phyloP scores from a whole-genome alignment of 805 yeast species.

The Candida qinlingensis region DNA sequence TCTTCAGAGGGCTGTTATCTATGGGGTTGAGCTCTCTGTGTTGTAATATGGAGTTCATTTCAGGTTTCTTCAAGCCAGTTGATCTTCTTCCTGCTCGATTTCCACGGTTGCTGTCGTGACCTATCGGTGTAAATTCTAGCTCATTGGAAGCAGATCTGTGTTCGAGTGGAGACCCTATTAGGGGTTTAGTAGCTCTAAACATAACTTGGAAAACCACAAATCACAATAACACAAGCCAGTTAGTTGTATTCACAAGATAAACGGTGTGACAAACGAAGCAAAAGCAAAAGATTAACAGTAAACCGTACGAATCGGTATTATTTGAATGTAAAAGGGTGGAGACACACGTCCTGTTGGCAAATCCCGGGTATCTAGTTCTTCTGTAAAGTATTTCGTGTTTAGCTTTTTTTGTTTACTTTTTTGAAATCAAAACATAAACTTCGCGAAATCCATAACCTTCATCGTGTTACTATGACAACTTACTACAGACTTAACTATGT shows the following conservation, averaged over 20 bases:
- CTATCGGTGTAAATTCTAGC: conserved; percentile 40
- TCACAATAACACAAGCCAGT: not conserved
- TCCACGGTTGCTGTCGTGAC: conserved; percentile 14
- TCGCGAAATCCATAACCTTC: not conserved
- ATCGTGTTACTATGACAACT: not conserved
- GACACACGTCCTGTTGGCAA: too few relatives aligned
- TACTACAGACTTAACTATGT: too few relatives aligned
- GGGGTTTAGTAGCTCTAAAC: conserved; percentile 26
- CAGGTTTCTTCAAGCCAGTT: not conserved
- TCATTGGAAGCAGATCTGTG: conserved; percentile 15
- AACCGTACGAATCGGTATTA: too few relatives aligned
- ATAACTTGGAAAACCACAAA: conserved; percentile 6
- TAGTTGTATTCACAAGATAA: not conserved
- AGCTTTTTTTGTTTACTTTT: conserved; percentile 7
- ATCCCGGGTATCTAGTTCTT: too few relatives aligned
- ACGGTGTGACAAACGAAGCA: too few relatives aligned
- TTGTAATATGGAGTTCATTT: not conserved
- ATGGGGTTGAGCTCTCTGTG: conserved; percentile 11
- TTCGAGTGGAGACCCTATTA: conserved; percentile 26
- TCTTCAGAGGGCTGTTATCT: conserved; percentile 15
- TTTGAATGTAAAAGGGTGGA: too few relatives aligned
- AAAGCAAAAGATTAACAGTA: not conserved
- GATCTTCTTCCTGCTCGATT: not conserved
- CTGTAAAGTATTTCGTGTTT: not conserved
- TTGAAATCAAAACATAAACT: conserved; percentile 2